These are phyloP conservation scores for Hortiboletus flavorubellus DNA, from an alignment of 768 basidiomycete genomes.

Conservation along the genomic window DNA sequence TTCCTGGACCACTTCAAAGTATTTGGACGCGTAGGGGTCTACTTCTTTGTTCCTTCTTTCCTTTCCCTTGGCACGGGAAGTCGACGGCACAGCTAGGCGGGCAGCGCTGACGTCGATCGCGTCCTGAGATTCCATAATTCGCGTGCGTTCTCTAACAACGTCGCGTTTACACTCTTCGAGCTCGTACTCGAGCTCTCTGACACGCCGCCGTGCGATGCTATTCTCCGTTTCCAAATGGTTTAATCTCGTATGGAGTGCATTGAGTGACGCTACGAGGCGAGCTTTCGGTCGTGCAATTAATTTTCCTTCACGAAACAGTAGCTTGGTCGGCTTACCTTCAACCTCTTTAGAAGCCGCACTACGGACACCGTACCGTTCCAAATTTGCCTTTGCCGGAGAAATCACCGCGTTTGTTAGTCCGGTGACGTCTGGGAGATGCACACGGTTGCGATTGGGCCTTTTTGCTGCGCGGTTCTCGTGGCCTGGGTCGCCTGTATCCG, in stretches of 20 bases:
- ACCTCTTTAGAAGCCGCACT: constrained; percentile 51
- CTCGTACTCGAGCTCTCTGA: constrained; percentile 85
- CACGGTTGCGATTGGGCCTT: constrained; percentile 34
- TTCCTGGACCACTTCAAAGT: constrained; percentile 79
- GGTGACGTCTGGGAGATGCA: constrained; percentile 79
- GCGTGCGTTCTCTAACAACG: constrained; percentile 64
- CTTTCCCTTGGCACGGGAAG: constrained; percentile 27
- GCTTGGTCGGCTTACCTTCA: constrained; percentile 48
- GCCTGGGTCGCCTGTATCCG: constrained; percentile 7
- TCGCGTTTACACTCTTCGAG: constrained; percentile 83
- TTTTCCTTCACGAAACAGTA: neutral
- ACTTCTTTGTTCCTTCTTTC: constrained; percentile 34
- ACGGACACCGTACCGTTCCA: constrained; percentile 49
- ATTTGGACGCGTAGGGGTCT: constrained; percentile 44
- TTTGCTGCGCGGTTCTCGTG: constrained; percentile 12
- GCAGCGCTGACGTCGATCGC: constrained; percentile 15
- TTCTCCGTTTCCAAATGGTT: constrained; percentile 79
- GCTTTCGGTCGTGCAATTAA: constrained; percentile 35
- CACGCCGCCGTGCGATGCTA: constrained; percentile 71
- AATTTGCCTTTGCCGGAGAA: constrained; percentile 59
- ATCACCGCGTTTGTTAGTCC: constrained; percentile 77
- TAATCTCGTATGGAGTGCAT: constrained; percentile 62
- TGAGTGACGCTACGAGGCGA: constrained; percentile 59
- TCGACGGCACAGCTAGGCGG: constrained; percentile 18
- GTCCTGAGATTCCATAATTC: constrained; percentile 57